Conservation (phyloP, 805 yeast species). For the Barnettozyma wickerhamii region DNA sequence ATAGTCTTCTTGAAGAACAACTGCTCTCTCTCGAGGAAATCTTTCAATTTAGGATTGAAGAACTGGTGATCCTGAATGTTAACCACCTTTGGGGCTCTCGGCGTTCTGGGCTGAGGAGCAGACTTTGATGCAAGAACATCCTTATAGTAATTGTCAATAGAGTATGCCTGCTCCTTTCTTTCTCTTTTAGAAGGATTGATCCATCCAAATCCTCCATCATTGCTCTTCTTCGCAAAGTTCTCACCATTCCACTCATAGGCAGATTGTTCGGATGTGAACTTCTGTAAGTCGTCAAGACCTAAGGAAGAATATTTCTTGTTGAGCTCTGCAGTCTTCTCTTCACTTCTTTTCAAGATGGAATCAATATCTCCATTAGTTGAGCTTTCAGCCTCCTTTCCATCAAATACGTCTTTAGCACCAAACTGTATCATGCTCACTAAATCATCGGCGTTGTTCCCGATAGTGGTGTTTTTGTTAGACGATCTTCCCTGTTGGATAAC, state of each 20-base stretch:
- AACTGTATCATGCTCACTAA: slow-evolving; percentile 93
- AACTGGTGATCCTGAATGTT: slow-evolving; percentile 73
- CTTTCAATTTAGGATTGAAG: slow-evolving; percentile 50
- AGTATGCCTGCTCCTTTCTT: slow-evolving; percentile 72
- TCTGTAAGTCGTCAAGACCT: slow-evolving; percentile 91
- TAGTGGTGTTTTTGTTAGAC: slow-evolving; percentile 39
- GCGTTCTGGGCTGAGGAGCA: slow-evolving; percentile 37
- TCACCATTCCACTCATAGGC: slow-evolving; percentile 99
- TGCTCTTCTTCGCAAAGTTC: slow-evolving; percentile 38
- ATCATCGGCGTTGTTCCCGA: slow-evolving; percentile 75
- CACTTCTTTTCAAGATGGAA: slow-evolving; percentile 73
- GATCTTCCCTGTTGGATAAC: slow-evolving; percentile 92
- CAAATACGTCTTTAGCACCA: slow-evolving; percentile 90
- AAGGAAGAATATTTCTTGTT: slow-evolving; percentile 80
- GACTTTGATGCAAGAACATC: slow-evolving; percentile 48
- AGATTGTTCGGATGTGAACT: slow-evolving; percentile 80
- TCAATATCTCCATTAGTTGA: slow-evolving; percentile 66
- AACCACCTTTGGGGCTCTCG: slow-evolving; percentile 60
- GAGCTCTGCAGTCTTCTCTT: slow-evolving; percentile 71
- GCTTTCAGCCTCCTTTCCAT: slow-evolving; percentile 30
- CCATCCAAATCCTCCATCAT: slow-evolving; percentile 49
- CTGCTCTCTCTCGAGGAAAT: slow-evolving; percentile 59
- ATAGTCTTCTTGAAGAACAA: slow-evolving; percentile 56
- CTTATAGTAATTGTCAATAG: slow-evolving; percentile 71
- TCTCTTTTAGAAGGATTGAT: slow-evolving; percentile 74